These are phyloP conservation scores for Acanthamoeba castellanii DNA, from an alignment of 208 protist genomes.

Conservation along the genomic window DNA sequence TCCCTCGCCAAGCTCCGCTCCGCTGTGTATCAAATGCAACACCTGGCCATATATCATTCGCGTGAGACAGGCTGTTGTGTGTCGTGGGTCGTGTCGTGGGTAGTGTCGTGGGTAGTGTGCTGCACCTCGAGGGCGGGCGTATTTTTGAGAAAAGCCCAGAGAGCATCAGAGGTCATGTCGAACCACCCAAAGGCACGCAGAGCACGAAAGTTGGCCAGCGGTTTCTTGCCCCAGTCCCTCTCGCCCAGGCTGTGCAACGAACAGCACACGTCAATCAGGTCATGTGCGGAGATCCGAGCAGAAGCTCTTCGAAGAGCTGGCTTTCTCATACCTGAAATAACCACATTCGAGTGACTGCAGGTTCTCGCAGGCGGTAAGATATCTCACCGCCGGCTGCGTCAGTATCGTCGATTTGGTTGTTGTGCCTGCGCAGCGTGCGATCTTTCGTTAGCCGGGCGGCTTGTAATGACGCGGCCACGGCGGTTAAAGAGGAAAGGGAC, in stretches of 20 bases:
- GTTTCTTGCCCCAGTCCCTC: slow-evolving; percentile 51
- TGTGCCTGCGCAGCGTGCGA: not conserved
- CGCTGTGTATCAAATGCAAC: slow-evolving; percentile 45
- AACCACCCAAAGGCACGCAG: slow-evolving; percentile 54
- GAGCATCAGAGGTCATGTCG: slow-evolving; percentile 34
- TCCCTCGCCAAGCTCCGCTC: slow-evolving; percentile 35
- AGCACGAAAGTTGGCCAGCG: slow-evolving; percentile 27
- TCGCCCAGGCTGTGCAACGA: not conserved
- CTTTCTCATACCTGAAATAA: not conserved
- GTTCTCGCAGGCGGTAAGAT: slow-evolving; percentile 39
- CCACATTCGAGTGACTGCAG: slow-evolving; percentile 52
- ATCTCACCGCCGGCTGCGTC: slow-evolving; percentile 50
- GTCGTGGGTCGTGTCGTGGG: not conserved
- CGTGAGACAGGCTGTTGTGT: not conserved
- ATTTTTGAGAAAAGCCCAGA: slow-evolving; percentile 31
- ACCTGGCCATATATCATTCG: not conserved
- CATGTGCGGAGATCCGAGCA: not conserved
- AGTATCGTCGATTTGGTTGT: slow-evolving; percentile 66
- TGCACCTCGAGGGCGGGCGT: slow-evolving; percentile 24
- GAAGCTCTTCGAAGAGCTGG: not conserved
- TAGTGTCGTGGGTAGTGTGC: not conserved
- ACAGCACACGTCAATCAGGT: not conserved
- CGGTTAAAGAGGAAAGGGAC: not conserved
- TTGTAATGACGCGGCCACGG: too few species aligned
- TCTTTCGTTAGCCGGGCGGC: too few species aligned